Conservation (phyloP, 345 rosid genomes). For the Hibiscus mutabilis region DNA sequence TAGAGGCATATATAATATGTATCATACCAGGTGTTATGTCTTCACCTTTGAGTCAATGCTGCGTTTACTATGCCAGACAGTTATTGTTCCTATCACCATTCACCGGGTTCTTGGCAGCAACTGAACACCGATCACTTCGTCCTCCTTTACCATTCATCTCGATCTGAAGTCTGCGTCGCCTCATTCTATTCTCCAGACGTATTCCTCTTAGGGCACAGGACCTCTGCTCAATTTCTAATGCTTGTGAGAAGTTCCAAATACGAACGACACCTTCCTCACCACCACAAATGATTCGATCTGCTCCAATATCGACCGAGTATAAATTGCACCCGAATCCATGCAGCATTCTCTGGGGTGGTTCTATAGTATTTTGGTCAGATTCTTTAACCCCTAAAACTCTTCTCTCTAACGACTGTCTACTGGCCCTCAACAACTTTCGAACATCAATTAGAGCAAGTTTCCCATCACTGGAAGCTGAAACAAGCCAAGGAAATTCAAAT, state of each 20-base stretch:
- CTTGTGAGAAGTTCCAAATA: conserved; percentile 83
- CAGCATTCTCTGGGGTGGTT: conserved; percentile 91
- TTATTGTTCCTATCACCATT: conserved; percentile 37
- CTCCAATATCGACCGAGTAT: conserved; percentile 70
- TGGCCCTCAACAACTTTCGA: conserved; percentile 59
- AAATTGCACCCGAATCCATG: conserved; percentile 69
- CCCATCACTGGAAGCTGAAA: conserved; percentile 82
- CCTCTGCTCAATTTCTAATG: conserved; percentile 67
- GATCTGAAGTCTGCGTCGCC: conserved; percentile 55
- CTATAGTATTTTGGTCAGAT: conserved; percentile 27
- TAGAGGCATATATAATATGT: neutral
- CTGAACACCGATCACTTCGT: conserved; percentile 45
- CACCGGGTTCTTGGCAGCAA: conserved; percentile 64
- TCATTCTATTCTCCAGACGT: conserved; percentile 73
- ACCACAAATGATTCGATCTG: conserved; percentile 81
- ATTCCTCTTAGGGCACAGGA: conserved; percentile 52
- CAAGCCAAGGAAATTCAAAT: conserved; percentile 97
- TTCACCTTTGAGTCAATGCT: conserved; percentile 61
- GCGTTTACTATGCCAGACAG: conserved; percentile 58
- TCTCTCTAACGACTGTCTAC: conserved; percentile 11
- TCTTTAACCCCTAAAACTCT: neutral
- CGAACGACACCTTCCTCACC: conserved; percentile 85
- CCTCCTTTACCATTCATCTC: conserved; percentile 58
- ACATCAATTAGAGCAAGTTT: conserved; percentile 70
- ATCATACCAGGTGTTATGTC: conserved; percentile 23